phyloP scores from a whole-genome alignment of 306 rosid genomes.

The Macrotyloma uniflorum region DNA sequence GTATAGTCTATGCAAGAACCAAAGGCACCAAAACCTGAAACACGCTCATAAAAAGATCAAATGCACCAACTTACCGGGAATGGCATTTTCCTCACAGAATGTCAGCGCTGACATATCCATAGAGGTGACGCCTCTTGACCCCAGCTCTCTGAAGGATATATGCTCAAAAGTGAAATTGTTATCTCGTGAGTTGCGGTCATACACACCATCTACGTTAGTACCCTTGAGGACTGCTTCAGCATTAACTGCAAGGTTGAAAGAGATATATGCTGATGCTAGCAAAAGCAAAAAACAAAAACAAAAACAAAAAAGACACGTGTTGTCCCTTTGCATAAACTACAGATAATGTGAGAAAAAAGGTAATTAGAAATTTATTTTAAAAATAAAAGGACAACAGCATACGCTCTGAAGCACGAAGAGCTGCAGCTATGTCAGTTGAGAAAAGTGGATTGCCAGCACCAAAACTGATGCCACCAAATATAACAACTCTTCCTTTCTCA shows the following conservation, averaged over 20 bases:
- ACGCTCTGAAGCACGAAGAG: slow-evolving; percentile 72
- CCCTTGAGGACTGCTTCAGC: slow-evolving; percentile 71
- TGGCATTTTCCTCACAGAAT: slow-evolving; percentile 62
- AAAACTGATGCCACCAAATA: slow-evolving; percentile 66
- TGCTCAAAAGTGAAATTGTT: slow-evolving; percentile 59
- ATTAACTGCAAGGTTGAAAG: slow-evolving; percentile 46
- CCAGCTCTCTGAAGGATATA: slow-evolving; percentile 63
- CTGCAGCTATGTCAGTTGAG: slow-evolving; percentile 65
- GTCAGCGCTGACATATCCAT: slow-evolving; percentile 62
- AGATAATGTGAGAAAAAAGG: background rate
- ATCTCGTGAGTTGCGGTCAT: slow-evolving; percentile 60
- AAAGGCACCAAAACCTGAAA: slow-evolving; percentile 27
- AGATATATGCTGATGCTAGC: slow-evolving; percentile 22
- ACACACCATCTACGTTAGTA: slow-evolving; percentile 59
- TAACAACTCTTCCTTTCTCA: slow-evolving; percentile 75
- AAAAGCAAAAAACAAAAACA: background rate
- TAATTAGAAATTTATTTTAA: background rate
- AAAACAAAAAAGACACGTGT: background rate
- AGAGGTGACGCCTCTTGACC: slow-evolving; percentile 54
- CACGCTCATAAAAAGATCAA: slow-evolving; percentile 7
- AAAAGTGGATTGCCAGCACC: slow-evolving; percentile 61
- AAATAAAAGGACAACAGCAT: slow-evolving; percentile 8
- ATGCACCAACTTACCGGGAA: slow-evolving; percentile 57
- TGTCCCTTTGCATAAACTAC: background rate
- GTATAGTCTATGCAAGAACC: slow-evolving; percentile 14